Conservation (phyloP, 257 asterid species). For the Solanum lycopersicoides region DNA sequence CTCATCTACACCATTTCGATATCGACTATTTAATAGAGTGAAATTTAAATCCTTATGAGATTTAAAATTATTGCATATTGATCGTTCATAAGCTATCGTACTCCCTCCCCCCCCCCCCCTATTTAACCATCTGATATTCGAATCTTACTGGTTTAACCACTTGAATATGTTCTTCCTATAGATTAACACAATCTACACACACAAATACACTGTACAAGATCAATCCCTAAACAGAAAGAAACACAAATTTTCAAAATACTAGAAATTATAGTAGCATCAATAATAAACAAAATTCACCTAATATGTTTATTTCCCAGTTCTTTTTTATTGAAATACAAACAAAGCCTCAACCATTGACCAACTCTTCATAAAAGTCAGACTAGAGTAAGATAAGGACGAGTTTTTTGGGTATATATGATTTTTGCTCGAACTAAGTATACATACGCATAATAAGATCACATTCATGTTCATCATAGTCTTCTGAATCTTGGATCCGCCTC, state of each 20-base stretch:
- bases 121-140: neutral
- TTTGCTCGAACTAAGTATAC: neutral
- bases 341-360: neutral
- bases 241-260: neutral
- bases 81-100: neutral
- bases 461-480: neutral
- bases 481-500: neutral
- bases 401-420: neutral
- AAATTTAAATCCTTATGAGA: neutral
- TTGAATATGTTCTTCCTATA: no score
- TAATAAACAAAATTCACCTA: neutral
- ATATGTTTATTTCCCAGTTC: neutral
- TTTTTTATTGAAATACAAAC: neutral
- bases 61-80: neutral
- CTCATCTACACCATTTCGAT: neutral
- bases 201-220: neutral
- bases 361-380: neutral
- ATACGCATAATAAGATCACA: neutral
- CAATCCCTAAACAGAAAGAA: neutral
- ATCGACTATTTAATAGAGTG: no score
- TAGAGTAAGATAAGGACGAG: neutral
- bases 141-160: neutral
- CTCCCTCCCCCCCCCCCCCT: no score
- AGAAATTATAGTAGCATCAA: neutral
- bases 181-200: neutral